A percentile compares a stretch with the other conserved stretches of the same genome.
Conservation (phyloP, 257 asterid species). For the Lithospermum erythrorhizon region DNA sequence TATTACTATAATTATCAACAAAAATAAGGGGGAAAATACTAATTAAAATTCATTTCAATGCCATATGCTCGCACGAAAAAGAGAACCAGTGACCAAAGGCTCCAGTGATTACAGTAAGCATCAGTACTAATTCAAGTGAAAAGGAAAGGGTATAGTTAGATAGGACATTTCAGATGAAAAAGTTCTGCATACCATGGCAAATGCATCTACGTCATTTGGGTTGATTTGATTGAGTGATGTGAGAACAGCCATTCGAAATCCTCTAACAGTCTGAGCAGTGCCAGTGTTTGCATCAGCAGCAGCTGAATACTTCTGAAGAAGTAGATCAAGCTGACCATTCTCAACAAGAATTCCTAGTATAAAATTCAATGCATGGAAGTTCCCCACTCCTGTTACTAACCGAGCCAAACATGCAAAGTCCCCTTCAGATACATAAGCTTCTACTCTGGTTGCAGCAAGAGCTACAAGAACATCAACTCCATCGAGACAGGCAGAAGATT, state of each 20-base stretch:
- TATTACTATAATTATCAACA: too few species aligned
- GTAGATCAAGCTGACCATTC: conserved; percentile 90
- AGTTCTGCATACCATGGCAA: conserved; percentile 59
- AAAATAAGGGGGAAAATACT: too few species aligned
- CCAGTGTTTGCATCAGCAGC: conserved; percentile 76
- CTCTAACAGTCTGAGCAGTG: conserved; percentile 80
- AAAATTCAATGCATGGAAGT: conserved; percentile 83
- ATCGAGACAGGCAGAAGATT: conserved; percentile 89
- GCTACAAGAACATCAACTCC: conserved; percentile 99
- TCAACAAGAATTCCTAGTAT: conserved; percentile 92
- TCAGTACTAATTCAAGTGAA: neutral
- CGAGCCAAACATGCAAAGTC: conserved; percentile 98
- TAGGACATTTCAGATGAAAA: neutral
- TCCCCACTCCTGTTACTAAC: conserved; percentile 93
- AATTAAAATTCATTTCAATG: neutral
- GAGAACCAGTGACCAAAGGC: neutral
- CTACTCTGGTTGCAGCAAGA: conserved; percentile 95
- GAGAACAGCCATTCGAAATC: conserved; percentile 96
- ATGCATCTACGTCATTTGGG: conserved; percentile 80
- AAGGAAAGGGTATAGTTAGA: neutral
- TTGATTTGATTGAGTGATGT: conserved; percentile 87
- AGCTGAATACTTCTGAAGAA: conserved; percentile 84
- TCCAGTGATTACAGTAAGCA: neutral
- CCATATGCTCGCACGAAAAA: neutral
- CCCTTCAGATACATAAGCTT: conserved; percentile 88